Base-by-base conservation (phyloP, 2,329 filamentous ascomycete species). In the Botrytis porri region DNA sequence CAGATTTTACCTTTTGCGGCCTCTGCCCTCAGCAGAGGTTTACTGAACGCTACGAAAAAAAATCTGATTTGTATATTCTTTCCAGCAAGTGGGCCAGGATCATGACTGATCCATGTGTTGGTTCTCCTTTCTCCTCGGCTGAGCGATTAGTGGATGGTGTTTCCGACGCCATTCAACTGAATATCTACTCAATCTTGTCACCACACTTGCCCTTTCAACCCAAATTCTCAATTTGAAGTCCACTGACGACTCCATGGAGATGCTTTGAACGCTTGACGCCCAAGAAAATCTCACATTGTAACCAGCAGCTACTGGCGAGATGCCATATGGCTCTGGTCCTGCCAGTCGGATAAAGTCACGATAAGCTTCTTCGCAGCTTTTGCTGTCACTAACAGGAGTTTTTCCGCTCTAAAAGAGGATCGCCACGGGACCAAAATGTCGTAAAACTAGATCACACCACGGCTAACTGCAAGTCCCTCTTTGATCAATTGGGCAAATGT, bases 401-500 rank as follows among this genome's bases (percentile, higher is more conserved):
- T 43, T 43, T 5, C 25, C 16, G 3, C 16, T 29, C 20, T 43
- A 0, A n/a, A 29, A 10, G 5, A 5, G 4, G 22, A 35, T 20
- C 20, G 57, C 18, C 10, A 60, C 57, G 39, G 32, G 64, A 66
- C 64, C 64, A 45, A 29, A 18, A 66, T 12, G 35, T 66, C 64
- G 37, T 9, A 22, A 66, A 66, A 66, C 45, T 66, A 66, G 45
- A 66, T 66, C 64, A 54, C 12, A 51, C 8, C 2, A 20, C 5
- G 32, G 45, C 12, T 25, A 51, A 20, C 1, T 3, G 20, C 22
- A 66, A 66, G 64, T 37, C 64, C 35, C 45, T 39, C n/a, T 54
- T 14, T 66, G 32, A 66, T 54, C 45, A 54, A 66, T 39, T 39
- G 64, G 45, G 64, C 45, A 65, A 51, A 65, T n/a, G 6, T 35